Base-by-base conservation (phyloP, 2,329 filamentous ascomycete species). In the Sporothrix variecibatus region DNA sequence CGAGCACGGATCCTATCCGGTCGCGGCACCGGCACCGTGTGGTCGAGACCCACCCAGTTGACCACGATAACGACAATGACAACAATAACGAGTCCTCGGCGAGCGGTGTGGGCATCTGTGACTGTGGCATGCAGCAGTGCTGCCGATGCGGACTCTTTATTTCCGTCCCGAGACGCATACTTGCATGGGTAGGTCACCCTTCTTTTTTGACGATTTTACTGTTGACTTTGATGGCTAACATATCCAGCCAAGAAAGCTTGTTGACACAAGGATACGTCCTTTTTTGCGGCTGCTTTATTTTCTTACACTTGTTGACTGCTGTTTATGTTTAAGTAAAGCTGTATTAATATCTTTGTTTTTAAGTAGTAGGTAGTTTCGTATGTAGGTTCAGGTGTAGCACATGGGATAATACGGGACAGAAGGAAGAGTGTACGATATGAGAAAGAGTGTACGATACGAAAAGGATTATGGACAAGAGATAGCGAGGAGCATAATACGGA, bases 11-110 rank as follows among this genome's bases (percentile, higher is more conserved):
- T 90, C 62, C 69, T 12, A 58, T 64, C 20, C 69, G 23, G 26
- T 26, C 64, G 40, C 62, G 86, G 74, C 91, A 93, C n/a, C 91
- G 83, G 89, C 90, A 93, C 75, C 90, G 84, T 0, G 87, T 83
- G 80, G 91, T n/a, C 1, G 65, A 49, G 17, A 51, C 43, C 6
- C 65, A 31, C 9, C 9, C 23, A 3, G 31, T 11, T 11, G 64
- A 62, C n/a, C n/a, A n/a, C 40, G 70, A 69, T 2, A 49, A 70
- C n/a, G 73, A 69, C 20, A 6, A n/a, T 28, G 70, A 69, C 2
- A 49, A 70, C n/a, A 70, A 69, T 11, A 6, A 40, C 58, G 67
- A 53, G 31, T 23, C 56, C 3, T 7, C 34, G 3, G 26, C 17
- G 12, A 26, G 31, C 20, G 17, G 23, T 5, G 17, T 43, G 6